phyloP scores from a whole-genome alignment of 169 alveolate species.

The Cryptosporidium xiaoi region DNA sequence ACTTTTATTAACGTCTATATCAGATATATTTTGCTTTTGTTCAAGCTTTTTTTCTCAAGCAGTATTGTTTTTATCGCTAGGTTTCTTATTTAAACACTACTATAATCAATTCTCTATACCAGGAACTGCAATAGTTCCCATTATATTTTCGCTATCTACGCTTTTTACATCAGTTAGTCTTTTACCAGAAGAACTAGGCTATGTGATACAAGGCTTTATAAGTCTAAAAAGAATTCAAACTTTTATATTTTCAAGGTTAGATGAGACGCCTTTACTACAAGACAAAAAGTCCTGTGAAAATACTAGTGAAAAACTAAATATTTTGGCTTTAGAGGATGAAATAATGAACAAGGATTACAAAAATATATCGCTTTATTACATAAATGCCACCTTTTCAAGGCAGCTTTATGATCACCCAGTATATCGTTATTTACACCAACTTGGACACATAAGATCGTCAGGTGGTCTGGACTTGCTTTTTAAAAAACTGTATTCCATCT shows the following conservation, averaged over 20 bases:
- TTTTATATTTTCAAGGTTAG: slow-evolving; percentile 37
- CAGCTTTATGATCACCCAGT: slow-evolving; percentile 66
- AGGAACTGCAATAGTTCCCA: slow-evolving; percentile 57
- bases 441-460: slow-evolving; percentile 34
- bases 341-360: not conserved
- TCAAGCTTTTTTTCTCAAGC: slow-evolving; percentile 47
- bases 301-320: not conserved
- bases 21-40: slow-evolving; percentile 37
- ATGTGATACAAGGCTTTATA: slow-evolving; percentile 39
- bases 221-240: slow-evolving; percentile 59
- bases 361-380: slow-evolving; percentile 15
- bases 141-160: slow-evolving; percentile 38
- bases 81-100: slow-evolving; percentile 27
- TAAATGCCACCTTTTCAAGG: slow-evolving; percentile 51
- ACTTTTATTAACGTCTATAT: slow-evolving; percentile 7
- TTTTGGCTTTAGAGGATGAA: not conserved
- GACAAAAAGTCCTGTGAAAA: slow-evolving; percentile 16
- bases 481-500: not conserved
- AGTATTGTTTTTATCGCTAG: slow-evolving; percentile 33
- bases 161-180: slow-evolving; percentile 43
- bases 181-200: slow-evolving; percentile 67
- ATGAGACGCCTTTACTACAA: slow-evolving; percentile 35
- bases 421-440: slow-evolving; percentile 43
- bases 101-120: slow-evolving; percentile 59
- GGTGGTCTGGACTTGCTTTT: slow-evolving; percentile 63